Conservation (phyloP, 805 yeast genomes). For the Isabelozyma rhagii region DNA sequence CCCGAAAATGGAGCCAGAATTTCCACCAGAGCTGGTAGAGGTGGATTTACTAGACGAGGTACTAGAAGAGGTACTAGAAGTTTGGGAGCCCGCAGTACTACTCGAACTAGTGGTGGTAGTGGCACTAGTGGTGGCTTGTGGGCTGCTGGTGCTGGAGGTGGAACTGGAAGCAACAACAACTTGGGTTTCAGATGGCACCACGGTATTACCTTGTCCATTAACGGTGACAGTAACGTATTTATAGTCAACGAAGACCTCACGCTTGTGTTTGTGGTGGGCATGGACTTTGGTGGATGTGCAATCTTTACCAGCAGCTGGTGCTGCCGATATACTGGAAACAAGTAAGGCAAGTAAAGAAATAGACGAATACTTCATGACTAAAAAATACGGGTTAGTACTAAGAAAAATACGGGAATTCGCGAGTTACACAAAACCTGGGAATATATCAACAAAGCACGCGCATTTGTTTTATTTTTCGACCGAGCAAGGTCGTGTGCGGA, state of each 20-base stretch:
- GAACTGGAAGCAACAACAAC: conserved; percentile 13
- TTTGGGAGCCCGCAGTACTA: conserved; percentile 15
- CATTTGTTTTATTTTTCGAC: not conserved
- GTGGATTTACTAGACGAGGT: conserved; percentile 6
- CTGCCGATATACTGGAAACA: conserved; percentile 21
- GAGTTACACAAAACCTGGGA: not conserved
- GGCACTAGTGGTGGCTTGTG: conserved; percentile 13
- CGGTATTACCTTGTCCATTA: conserved; percentile 39
- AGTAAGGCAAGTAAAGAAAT: conserved; percentile 7
- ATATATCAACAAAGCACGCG: not conserved
- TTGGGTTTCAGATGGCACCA: conserved; percentile 8
- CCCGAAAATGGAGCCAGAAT: conserved; percentile 37
- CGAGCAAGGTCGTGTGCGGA: not conserved
- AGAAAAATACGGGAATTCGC: not conserved
- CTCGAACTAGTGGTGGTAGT: conserved; percentile 8
- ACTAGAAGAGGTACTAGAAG: conserved; percentile 5
- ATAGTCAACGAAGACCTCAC: conserved; percentile 50
- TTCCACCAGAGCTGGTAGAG: conserved; percentile 7
- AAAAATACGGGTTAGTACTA: not conserved
- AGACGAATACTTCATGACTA: not conserved
- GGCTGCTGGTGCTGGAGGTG: conserved; percentile 10
- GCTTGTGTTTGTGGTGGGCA: conserved; percentile 60
- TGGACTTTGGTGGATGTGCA: conserved; percentile 47
- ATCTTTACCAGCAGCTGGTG: conserved; percentile 25
- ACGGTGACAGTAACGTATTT: conserved; percentile 43